A percentile compares a stretch with the other conserved stretches of the same genome.
Conservation (phyloP, 768 basidiomycete species). For the Boletellus emodensis region DNA sequence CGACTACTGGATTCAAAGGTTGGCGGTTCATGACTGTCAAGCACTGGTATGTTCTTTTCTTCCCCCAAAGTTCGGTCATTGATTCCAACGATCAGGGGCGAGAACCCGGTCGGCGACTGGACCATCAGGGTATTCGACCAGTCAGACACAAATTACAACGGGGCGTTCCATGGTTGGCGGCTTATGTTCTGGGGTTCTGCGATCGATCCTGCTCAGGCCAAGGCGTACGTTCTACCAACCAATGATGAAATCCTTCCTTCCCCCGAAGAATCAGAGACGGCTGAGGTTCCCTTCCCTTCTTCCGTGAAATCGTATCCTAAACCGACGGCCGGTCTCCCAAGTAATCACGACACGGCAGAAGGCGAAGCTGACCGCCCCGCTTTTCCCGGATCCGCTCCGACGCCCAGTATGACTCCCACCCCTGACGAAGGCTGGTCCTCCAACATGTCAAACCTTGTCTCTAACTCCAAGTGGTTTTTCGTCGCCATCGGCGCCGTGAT, state of each 20-base stretch:
- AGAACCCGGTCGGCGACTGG: constrained; percentile 89
- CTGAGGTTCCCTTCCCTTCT: constrained; percentile 36
- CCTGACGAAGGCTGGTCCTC: constrained; percentile 85
- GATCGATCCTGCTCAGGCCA: constrained; percentile 65
- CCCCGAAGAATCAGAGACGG: constrained; percentile 40
- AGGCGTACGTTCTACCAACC: constrained; percentile 56
- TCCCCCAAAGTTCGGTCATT: constrained; percentile 6
- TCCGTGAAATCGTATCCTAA: constrained; percentile 67
- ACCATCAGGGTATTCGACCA: constrained; percentile 83
- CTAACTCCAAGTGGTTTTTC: constrained; percentile 86
- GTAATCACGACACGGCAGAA: constrained; percentile 73
- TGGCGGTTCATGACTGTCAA: constrained; percentile 99
- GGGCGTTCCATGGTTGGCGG: constrained; percentile 84
- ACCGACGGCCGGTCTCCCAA: constrained; percentile 84
- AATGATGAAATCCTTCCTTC: constrained; percentile 48
- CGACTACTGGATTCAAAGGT: constrained; percentile 71
- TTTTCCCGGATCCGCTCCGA: constrained; percentile 42
- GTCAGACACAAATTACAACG: constrained; percentile 51
- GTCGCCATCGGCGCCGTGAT: constrained; percentile 76
- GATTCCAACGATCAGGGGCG: constrained; percentile 61
- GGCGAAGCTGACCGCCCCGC: constrained; percentile 81
- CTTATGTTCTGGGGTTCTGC: constrained; percentile 90
- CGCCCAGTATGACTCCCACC: constrained; percentile 48
- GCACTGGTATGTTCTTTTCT: constrained; percentile 66
- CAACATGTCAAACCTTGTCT: constrained; percentile 66